A percentile compares a stretch with the other conserved stretches of the same genome.
Evolutionary conservation across 164 flowering plant species (phyloP).

Genomic region (Hamamelis virginiana): DNA sequence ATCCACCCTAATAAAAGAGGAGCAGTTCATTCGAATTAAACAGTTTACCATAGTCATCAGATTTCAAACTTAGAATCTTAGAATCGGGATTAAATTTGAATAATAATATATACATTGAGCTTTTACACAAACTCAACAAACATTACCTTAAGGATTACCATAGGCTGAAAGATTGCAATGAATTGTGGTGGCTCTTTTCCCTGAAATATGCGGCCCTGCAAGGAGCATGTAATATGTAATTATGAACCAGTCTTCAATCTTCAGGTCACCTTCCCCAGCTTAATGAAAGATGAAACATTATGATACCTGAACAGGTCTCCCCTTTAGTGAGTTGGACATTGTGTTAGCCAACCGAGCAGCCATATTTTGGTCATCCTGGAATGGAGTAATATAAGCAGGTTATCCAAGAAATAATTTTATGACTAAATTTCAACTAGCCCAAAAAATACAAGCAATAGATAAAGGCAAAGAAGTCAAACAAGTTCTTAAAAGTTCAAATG

Average conservation of each 20-base stretch:
- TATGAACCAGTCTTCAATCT: too few species aligned
- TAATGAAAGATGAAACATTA: constrained; percentile 14
- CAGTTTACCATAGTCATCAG: neutral
- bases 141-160: constrained; percentile 88
- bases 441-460: neutral
- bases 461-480: too few species aligned
- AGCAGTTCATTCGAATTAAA: constrained; percentile 3
- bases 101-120: neutral
- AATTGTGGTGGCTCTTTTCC: constrained; percentile 98
- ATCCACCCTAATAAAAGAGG: constrained; percentile 71
- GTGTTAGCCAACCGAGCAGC: constrained; percentile 77
- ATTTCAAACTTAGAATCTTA: too few species aligned
- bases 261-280: constrained; percentile 1
- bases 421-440: neutral
- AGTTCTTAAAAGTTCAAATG: too few species aligned
- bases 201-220: constrained; percentile 84
- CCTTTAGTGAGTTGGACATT: constrained; percentile 90
- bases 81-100: too few species aligned
- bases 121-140: neutral
- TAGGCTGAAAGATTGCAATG: constrained; percentile 89
- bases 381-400: constrained; percentile 9
- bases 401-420: neutral
- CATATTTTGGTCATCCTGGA: constrained; percentile 84
- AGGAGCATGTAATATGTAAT: constrained; percentile 16
- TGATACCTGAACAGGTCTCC: constrained; percentile 90